A percentile compares a stretch with the other conserved stretches of the same genome.
Conservation (phyloP, 2,329 filamentous ascomycete species). For the Byssoonygena ceratinophila region DNA sequence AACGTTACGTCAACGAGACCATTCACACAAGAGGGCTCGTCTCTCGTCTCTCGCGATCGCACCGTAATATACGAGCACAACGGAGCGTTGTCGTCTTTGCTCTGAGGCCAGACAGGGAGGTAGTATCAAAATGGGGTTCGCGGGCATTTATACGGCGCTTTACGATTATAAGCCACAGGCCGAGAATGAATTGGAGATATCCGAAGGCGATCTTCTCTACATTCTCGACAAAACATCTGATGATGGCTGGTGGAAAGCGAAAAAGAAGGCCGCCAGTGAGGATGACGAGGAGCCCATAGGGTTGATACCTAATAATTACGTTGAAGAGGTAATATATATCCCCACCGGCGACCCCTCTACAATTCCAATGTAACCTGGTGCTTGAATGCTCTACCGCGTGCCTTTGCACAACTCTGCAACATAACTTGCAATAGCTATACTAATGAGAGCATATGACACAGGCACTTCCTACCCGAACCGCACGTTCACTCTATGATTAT, state of each 20-base stretch:
- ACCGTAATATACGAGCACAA: neutral
- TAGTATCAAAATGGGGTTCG: constrained; percentile 61
- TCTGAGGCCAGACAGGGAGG: constrained; percentile 3
- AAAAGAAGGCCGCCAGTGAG: constrained; percentile 72
- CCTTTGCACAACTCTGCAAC: neutral
- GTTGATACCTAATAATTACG: constrained; percentile 85
- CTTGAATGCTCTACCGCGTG: neutral
- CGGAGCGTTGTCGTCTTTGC: neutral
- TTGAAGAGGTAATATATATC: constrained; percentile 62
- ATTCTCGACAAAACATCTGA: constrained; percentile 70
- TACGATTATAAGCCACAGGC: constrained; percentile 88
- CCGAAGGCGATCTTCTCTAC: constrained; percentile 80
- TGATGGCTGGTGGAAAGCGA: constrained; percentile 91
- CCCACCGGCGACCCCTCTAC: neutral
- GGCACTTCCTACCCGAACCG: constrained; percentile 57
- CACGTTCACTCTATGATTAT: constrained; percentile 96
- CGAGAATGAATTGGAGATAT: constrained; percentile 73
- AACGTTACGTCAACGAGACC: neutral
- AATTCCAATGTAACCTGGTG: neutral
- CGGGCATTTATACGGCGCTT: constrained; percentile 79
- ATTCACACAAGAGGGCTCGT: neutral
- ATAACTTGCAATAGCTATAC: no score
- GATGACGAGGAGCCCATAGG: constrained; percentile 88
- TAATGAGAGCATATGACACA: constrained; percentile 25
- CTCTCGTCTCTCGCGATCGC: neutral